Percentiles rank a stretch among this genome's conserved stretches.
phyloP scores from a whole-genome alignment of 768 basidiomycete species.

The Panaeolus cyanescens region DNA sequence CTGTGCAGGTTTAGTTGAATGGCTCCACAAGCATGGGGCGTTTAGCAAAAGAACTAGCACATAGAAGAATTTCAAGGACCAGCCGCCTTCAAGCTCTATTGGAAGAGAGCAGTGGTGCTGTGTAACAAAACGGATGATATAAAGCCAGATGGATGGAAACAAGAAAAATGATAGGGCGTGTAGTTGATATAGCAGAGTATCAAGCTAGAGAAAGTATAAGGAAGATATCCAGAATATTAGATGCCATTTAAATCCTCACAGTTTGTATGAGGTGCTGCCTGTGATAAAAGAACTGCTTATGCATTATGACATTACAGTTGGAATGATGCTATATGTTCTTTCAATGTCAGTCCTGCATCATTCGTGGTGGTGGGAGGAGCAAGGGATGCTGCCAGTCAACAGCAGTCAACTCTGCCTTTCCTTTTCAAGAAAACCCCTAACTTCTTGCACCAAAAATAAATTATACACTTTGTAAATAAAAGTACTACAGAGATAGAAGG shows the following conservation, averaged over 20 bases:
- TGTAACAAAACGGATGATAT: conserved; percentile 52
- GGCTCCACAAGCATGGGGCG: conserved; percentile 59
- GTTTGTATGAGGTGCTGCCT: conserved; percentile 72
- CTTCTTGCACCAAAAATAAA: too few species aligned
- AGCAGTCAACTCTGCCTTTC: too few species aligned
- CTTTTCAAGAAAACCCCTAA: neutral
- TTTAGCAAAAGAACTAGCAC: conserved; percentile 60
- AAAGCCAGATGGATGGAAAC: conserved; percentile 63
- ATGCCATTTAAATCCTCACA: conserved; percentile 37
- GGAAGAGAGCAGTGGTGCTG: conserved; percentile 72
- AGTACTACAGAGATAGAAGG: too few species aligned
- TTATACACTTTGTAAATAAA: neutral
- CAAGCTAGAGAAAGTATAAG: conserved; percentile 49
- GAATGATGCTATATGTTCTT: neutral
- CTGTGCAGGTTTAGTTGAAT: conserved; percentile 50
- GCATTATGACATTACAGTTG: conserved; percentile 48
- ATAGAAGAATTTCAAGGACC: conserved; percentile 73
- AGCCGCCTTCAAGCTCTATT: conserved; percentile 61
- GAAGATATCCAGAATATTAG: conserved; percentile 4
- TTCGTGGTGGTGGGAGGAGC: neutral
- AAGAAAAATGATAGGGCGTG: conserved; percentile 78
- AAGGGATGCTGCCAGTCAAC: neutral
- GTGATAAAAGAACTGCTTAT: conserved; percentile 63
- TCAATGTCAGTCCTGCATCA: neutral
- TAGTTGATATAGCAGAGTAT: conserved; percentile 70